Evolutionary conservation across 2,329 filamentous ascomycete genomes (phyloP).

Genomic region (Exophiala oligosperma): DNA sequence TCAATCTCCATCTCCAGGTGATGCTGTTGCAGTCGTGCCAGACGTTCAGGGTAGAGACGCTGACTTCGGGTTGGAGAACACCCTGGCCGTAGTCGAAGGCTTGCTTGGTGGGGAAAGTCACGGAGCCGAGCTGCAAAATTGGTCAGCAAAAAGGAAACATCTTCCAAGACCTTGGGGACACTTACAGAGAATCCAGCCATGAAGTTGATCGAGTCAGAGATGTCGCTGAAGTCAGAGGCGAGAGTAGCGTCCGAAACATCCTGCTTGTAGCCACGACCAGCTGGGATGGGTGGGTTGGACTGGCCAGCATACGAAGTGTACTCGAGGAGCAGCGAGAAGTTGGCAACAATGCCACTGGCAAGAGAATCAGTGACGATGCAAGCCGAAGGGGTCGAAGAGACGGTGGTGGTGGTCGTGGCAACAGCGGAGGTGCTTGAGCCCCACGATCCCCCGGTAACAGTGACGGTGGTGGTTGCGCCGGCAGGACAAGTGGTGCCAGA

Average conservation of each 20-base stretch:
- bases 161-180: background rate
- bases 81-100: conserved; percentile 27
- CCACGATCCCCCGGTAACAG: background rate
- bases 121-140: conserved; percentile 22
- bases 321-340: conserved; percentile 25
- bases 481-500: background rate
- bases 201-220: conserved; percentile 31
- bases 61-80: conserved; percentile 15
- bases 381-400: background rate
- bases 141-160: background rate
- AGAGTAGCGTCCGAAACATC: conserved; percentile 23
- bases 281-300: conserved; percentile 1
- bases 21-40: conserved; percentile 27
- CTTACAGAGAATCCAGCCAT: conserved; percentile 31
- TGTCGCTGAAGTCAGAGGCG: conserved; percentile 24
- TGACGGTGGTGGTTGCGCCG: conserved; percentile 8
- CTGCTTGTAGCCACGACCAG: conserved; percentile 23
- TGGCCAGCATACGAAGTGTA: conserved; percentile 23
- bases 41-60: conserved; percentile 22
- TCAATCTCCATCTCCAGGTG: conserved; percentile 28
- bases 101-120: conserved; percentile 25
- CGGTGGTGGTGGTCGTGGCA: conserved; percentile 1
- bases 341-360: conserved; percentile 20
- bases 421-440: background rate
- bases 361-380: conserved; percentile 22